phyloP scores from a whole-genome alignment of 2,329 filamentous ascomycete genomes.

The Akanthomyces muscarius region DNA sequence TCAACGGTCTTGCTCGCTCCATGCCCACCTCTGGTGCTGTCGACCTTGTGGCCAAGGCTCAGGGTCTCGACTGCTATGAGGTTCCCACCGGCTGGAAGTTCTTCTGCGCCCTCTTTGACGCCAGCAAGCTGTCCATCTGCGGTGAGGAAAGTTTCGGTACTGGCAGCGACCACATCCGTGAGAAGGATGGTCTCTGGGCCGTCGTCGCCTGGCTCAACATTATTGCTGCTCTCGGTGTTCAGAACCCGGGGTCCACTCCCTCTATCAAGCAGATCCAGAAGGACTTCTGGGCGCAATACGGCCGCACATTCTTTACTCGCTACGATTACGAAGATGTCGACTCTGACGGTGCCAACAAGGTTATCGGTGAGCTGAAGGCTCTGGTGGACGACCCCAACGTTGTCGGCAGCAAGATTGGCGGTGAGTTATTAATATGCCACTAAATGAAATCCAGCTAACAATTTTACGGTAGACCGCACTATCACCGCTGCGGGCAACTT shows the following conservation, averaged over 20 bases:
- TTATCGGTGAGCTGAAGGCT: slow-evolving; percentile 75
- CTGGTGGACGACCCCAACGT: slow-evolving; percentile 72
- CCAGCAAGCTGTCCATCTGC: slow-evolving; percentile 95
- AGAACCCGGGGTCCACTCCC: slow-evolving; percentile 73
- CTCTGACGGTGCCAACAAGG: slow-evolving; percentile 83
- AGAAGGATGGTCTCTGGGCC: slow-evolving; percentile 98
- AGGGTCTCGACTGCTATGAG: slow-evolving; percentile 88
- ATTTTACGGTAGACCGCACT: slow-evolving; percentile 57
- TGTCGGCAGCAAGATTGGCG: slow-evolving; percentile 75
- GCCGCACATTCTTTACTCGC: slow-evolving; percentile 97
- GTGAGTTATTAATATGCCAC: slow-evolving; percentile 36
- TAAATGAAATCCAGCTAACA: slow-evolving; percentile 22
- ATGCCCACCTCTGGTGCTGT: slow-evolving; percentile 98
- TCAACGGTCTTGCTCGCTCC: slow-evolving; percentile 89
- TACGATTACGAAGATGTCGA: slow-evolving; percentile 98
- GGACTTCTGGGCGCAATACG: slow-evolving; percentile 95
- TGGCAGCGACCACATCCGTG: slow-evolving; percentile 96
- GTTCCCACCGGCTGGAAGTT: slow-evolving; percentile 99
- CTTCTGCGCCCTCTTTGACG: slow-evolving; percentile 94
- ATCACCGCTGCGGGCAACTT: slow-evolving; percentile 92
- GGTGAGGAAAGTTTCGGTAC: slow-evolving; percentile 98
- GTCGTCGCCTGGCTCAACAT: slow-evolving; percentile 98
- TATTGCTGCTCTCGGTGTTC: slow-evolving; percentile 85
- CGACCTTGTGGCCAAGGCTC: slow-evolving; percentile 91
- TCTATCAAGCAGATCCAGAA: slow-evolving; percentile 95